phyloP scores from a whole-genome alignment of 2,329 filamentous ascomycete genomes.

The Colletotrichum musae region DNA sequence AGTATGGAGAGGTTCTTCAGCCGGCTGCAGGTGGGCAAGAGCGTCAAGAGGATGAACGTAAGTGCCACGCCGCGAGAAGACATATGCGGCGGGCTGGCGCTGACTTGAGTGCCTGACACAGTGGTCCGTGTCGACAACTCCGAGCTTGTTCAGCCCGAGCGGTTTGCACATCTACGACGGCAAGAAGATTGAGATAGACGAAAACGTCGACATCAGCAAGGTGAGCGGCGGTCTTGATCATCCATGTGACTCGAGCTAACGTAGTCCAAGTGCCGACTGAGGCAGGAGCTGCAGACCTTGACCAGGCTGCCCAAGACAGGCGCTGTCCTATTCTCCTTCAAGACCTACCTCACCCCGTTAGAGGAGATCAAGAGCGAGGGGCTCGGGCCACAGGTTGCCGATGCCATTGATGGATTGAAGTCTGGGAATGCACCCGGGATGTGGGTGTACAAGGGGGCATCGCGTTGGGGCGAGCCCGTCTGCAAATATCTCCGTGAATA shows the following conservation, averaged over 20 bases:
- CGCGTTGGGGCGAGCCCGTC: slow-evolving; percentile 63
- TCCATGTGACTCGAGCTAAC: slow-evolving; percentile 5
- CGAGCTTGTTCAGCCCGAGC: slow-evolving; percentile 56
- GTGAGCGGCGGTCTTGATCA: slow-evolving; percentile 41
- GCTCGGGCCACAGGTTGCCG: slow-evolving; percentile 60
- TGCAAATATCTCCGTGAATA: slow-evolving; percentile 61
- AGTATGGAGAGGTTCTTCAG: slow-evolving; percentile 71
- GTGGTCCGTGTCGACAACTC: slow-evolving; percentile 65
- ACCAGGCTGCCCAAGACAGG: slow-evolving; percentile 62
- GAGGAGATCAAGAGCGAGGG: slow-evolving; percentile 65
- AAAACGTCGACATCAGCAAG: slow-evolving; percentile 56
- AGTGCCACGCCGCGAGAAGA: slow-evolving; percentile 37
- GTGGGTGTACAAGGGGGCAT: slow-evolving; percentile 66
- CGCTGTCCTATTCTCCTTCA: slow-evolving; percentile 69
- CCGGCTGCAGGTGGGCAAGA: slow-evolving; percentile 62
- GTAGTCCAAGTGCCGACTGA: slow-evolving; percentile 53
- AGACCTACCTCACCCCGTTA: slow-evolving; percentile 67
- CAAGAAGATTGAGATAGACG: slow-evolving; percentile 51
- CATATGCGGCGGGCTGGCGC: too few species aligned
- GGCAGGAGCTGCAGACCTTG: slow-evolving; percentile 66
- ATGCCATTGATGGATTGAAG: slow-evolving; percentile 67
- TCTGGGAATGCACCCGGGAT: slow-evolving; percentile 67
- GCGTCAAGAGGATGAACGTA: slow-evolving; percentile 66
- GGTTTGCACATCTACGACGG: slow-evolving; percentile 55
- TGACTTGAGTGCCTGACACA: slow-evolving; percentile 43